These are phyloP conservation scores for Fusarium goolgardi DNA, from an alignment of 2,329 filamentous ascomycete genomes.

Conservation along the genomic window DNA sequence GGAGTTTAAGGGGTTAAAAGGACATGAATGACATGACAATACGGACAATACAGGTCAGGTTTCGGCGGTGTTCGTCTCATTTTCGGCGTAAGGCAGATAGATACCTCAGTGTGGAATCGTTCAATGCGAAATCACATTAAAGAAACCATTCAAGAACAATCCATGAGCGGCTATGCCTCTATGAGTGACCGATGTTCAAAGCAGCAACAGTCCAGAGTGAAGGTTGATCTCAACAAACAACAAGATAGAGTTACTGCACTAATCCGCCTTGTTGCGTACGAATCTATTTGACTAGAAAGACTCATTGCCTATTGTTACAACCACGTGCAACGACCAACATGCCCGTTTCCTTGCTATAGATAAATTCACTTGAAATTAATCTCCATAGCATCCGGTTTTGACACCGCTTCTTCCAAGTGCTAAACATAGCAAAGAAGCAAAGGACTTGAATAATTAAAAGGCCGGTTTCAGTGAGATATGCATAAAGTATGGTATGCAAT, in stretches of 20 bases:
- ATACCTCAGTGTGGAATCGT: conserved; percentile 32
- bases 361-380: background rate
- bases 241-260: background rate
- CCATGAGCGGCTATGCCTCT: background rate
- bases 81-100: conserved; percentile 30
- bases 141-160: background rate
- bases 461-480: conserved; percentile 24
- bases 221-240: background rate
- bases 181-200: background rate
- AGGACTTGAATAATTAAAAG: conserved; percentile 1
- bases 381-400: conserved; percentile 9
- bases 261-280: background rate
- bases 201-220: background rate
- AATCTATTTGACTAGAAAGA: background rate
- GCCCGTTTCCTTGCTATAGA: background rate
- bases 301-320: conserved; percentile 13
- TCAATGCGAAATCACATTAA: conserved; percentile 16
- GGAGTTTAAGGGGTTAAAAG: conserved; percentile 30
- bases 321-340: conserved; percentile 21
- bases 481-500: conserved; percentile 27
- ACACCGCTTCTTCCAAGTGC: conserved; percentile 30
- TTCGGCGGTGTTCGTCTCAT: conserved; percentile 16
- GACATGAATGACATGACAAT: conserved; percentile 27
- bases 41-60: conserved; percentile 2
- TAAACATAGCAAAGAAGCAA: conserved; percentile 20